Base-by-base conservation (phyloP, 2,329 filamentous ascomycete genomes). In the Xylariaceae sp. region DNA sequence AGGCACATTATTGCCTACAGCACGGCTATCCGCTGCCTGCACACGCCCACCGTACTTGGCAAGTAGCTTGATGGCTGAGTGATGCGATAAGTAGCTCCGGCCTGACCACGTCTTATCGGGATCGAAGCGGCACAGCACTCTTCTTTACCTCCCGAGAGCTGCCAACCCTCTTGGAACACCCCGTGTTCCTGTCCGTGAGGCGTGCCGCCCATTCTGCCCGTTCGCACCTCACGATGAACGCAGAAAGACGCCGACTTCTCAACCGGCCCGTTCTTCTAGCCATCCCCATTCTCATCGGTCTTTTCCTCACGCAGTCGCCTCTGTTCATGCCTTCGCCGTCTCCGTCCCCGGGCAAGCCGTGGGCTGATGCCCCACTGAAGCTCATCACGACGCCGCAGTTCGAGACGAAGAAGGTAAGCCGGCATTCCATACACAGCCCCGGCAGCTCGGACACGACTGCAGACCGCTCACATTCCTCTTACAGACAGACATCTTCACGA, bases 401-500 rank as follows among this genome's bases (percentile, higher is more conserved):
- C 58, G 71, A 73, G 62, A 79, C 77, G 2, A 74, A 76, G 55
- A 78, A 78, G 72, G 77, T 79, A 55, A 51, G 51, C n/a, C 43
- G 15, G 19, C 19, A 34, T 10, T 12, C 32, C 9, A 15, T 15
- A 7, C 26, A 5, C 13, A 12, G 32, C 13, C 32, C 10, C 32
- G 9, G 32, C 32, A 3, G 26, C 26, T 8, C 26, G 15, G 39
- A 41, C 8, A 22, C 5, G 18, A 10, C 39, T 13, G 39, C 10
- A 21, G 3, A 7, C 16, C 37, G 10, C 37, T 40, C 5, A 19
- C 16, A 4, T n/a, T 26, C 41, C 12, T 4, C 3, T 4, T 19
- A 6, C 56, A 80, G 76, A 77, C 76, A 36, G 80, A 84, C 62
- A 72, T 82, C 59, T 84, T 83, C 67, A 81, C 79, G 1, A 75